Evolutionary conservation across 2,329 filamentous ascomycete genomes (phyloP).

Genomic region (Pestalotiopsis sp.): DNA sequence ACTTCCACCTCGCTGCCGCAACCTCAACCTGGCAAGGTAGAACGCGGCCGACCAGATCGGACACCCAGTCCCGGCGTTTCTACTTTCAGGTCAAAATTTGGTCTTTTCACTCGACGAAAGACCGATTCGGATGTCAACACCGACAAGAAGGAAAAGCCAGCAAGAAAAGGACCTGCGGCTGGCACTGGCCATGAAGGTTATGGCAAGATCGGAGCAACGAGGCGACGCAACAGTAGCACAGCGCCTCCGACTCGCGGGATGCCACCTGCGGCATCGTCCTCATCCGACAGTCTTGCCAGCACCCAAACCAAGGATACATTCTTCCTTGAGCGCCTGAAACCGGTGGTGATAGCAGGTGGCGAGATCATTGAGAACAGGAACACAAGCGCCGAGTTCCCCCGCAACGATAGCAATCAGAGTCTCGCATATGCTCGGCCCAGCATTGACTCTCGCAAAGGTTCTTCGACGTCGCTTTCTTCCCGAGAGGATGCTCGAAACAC

Average conservation of each 20-base stretch:
- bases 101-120: constrained; percentile 76
- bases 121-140: constrained; percentile 49
- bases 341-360: constrained; percentile 66
- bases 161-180: constrained; percentile 77
- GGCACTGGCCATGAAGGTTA: constrained; percentile 95
- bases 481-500: constrained; percentile 42
- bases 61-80: constrained; percentile 57
- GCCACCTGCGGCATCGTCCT: constrained; percentile 40
- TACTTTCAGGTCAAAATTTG: constrained; percentile 66
- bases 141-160: constrained; percentile 58
- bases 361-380: constrained; percentile 63
- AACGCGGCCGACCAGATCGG: constrained; percentile 35
- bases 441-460: constrained; percentile 42
- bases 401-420: constrained; percentile 53
- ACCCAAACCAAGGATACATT: constrained; percentile 53
- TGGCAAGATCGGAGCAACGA: constrained; percentile 60
- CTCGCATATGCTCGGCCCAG: constrained; percentile 40
- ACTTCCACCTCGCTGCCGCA: constrained; percentile 15
- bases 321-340: constrained; percentile 61
- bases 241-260: constrained; percentile 47
- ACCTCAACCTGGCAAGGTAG: constrained; percentile 24
- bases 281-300: constrained; percentile 51
- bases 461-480: constrained; percentile 41
- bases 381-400: constrained; percentile 45
- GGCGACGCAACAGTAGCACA: constrained; percentile 64